phyloP scores from a whole-genome alignment of 805 yeast genomes.

The Myxozyma monticola region DNA sequence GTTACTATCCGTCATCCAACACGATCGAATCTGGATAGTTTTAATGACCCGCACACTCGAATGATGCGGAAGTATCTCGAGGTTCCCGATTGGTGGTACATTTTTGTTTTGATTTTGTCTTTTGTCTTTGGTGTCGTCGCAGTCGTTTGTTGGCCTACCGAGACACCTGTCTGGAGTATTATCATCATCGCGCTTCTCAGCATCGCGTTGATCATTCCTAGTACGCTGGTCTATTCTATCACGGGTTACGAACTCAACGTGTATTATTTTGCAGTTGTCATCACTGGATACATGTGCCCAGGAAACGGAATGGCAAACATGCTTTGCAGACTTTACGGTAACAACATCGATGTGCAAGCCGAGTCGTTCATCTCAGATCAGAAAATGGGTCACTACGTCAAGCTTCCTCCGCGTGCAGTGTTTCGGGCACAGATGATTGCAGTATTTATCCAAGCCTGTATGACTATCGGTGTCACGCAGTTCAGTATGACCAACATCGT shows the following conservation, averaged over 20 bases:
- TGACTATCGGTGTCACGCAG: constrained; percentile 50
- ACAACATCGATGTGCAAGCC: constrained; percentile 51
- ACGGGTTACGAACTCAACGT: constrained; percentile 55
- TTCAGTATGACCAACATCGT: constrained; percentile 42
- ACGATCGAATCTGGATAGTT: constrained; percentile 49
- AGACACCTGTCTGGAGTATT: constrained; percentile 65
- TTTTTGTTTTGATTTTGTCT: constrained; percentile 46
- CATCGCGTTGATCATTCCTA: constrained; percentile 57
- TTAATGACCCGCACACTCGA: constrained; percentile 19
- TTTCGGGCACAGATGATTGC: constrained; percentile 56
- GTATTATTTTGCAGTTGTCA: constrained; percentile 46
- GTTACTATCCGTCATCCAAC: constrained; percentile 41
- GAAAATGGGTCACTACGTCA: constrained; percentile 55
- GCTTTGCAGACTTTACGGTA: constrained; percentile 50
- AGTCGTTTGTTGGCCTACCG: constrained; percentile 37
- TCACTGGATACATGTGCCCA: constrained; percentile 52
- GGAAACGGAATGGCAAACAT: constrained; percentile 52
- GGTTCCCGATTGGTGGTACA: constrained; percentile 49
- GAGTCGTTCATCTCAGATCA: constrained; percentile 41
- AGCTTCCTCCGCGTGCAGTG: constrained; percentile 52
- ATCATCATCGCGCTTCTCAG: constrained; percentile 57
- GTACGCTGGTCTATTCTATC: constrained; percentile 60
- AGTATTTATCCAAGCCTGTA: constrained; percentile 53
- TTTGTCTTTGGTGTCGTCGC: constrained; percentile 38
- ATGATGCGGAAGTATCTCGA: constrained; percentile 57